Conservation (phyloP, 2,329 filamentous ascomycete species). For the Fusarium penzigii region DNA sequence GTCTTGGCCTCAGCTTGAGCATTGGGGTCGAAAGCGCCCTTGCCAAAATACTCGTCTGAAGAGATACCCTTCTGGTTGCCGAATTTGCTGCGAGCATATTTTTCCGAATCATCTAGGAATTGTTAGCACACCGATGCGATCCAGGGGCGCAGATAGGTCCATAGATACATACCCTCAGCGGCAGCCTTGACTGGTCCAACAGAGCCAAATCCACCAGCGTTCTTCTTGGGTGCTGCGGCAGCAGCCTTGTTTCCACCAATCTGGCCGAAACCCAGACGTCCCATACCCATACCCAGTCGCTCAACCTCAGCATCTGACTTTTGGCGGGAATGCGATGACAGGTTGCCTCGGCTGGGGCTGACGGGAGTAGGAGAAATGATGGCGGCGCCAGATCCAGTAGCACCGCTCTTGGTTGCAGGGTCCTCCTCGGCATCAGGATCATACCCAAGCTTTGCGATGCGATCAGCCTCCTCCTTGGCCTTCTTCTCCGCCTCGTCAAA, state of each 20-base stretch:
- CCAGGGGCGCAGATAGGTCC: neutral
- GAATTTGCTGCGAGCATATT: slow-evolving; percentile 85
- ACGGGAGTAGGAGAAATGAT: slow-evolving; percentile 75
- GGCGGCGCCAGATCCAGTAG: slow-evolving; percentile 56
- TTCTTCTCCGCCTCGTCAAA: slow-evolving; percentile 98
- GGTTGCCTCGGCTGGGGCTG: slow-evolving; percentile 61
- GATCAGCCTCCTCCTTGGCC: slow-evolving; percentile 94
- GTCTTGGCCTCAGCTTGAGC: slow-evolving; percentile 83
- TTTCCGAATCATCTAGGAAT: slow-evolving; percentile 68
- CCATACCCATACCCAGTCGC: slow-evolving; percentile 85
- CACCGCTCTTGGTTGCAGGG: slow-evolving; percentile 45
- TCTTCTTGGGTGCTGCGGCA: slow-evolving; percentile 63
- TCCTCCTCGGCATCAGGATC: slow-evolving; percentile 83
- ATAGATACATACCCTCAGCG: slow-evolving; percentile 58
- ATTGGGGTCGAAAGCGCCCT: slow-evolving; percentile 78
- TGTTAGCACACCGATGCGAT: slow-evolving; percentile 8
- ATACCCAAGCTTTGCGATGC: slow-evolving; percentile 93
- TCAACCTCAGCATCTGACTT: slow-evolving; percentile 80
- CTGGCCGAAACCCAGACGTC: slow-evolving; percentile 84
- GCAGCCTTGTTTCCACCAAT: slow-evolving; percentile 65
- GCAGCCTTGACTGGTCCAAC: slow-evolving; percentile 73
- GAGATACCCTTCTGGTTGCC: slow-evolving; percentile 93
- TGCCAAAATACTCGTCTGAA: slow-evolving; percentile 97
- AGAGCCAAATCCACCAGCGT: slow-evolving; percentile 83
- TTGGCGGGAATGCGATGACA: slow-evolving; percentile 57